These are phyloP conservation scores for Metschnikowia similis DNA, from an alignment of 805 yeast genomes.

Conservation along the genomic window DNA sequence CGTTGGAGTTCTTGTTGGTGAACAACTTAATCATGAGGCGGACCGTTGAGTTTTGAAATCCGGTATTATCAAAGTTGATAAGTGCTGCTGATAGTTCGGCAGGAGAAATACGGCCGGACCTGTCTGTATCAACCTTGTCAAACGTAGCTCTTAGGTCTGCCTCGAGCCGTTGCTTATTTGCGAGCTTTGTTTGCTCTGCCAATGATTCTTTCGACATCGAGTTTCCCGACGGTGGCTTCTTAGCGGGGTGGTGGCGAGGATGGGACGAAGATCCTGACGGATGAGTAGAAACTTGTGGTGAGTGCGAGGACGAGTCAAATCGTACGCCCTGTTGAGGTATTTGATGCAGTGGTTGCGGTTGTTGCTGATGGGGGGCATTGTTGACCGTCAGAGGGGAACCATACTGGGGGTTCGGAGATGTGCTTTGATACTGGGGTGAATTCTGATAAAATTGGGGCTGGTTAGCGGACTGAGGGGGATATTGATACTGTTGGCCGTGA, in stretches of 20 bases:
- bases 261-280: not conserved
- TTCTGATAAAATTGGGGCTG: not conserved
- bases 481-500: conserved; percentile 4
- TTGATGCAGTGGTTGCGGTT: conserved; percentile 4
- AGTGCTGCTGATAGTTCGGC: conserved; percentile 56
- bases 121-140: conserved; percentile 51
- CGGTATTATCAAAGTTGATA: conserved; percentile 59
- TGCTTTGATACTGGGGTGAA: conserved; percentile 1
- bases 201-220: conserved; percentile 21
- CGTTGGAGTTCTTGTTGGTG: conserved; percentile 30
- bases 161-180: conserved; percentile 42
- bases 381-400: conserved; percentile 4
- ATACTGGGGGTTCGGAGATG: conserved; percentile 3
- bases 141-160: conserved; percentile 47
- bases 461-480: not conserved
- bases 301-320: conserved; percentile 3
- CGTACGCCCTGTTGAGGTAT: conserved; percentile 1
- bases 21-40: conserved; percentile 60
- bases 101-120: conserved; percentile 52
- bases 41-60: conserved; percentile 58
- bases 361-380: conserved; percentile 4
- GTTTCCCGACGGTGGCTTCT: conserved; percentile 14
- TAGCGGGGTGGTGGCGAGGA: conserved; percentile 7
- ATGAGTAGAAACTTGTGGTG: conserved; percentile 1
- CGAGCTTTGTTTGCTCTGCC: conserved; percentile 13